A percentile compares a stretch with the other conserved stretches of the same genome.
Conservation (phyloP, 2,329 filamentous ascomycete genomes). For the Pyrenophora teres region DNA sequence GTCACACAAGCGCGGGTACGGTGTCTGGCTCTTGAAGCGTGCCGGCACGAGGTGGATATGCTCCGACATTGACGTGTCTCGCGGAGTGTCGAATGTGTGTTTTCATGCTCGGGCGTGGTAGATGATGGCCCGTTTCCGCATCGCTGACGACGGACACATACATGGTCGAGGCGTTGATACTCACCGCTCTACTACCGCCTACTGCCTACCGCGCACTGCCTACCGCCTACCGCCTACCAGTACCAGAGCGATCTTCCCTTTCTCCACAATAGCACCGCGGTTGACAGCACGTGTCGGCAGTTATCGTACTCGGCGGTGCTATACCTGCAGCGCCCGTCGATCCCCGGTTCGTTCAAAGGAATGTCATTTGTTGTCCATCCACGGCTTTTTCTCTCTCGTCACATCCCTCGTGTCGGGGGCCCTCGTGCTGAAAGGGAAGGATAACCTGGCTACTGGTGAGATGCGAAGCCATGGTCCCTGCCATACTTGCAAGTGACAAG, state of each 20-base stretch:
- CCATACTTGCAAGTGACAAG: slow-evolving; percentile 10
- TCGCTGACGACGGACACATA: neutral
- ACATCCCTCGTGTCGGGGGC: slow-evolving; percentile 9
- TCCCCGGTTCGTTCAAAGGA: slow-evolving; percentile 3
- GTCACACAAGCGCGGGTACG: slow-evolving; percentile 15
- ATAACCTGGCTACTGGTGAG: slow-evolving; percentile 14
- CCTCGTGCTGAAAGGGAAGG: slow-evolving; percentile 6
- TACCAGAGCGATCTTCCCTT: slow-evolving; percentile 8
- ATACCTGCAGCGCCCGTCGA: slow-evolving; percentile 8
- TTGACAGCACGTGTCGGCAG: slow-evolving; percentile 8
- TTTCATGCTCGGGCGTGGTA: slow-evolving; percentile 3
- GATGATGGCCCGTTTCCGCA: neutral
- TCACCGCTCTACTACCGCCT: slow-evolving; percentile 10
- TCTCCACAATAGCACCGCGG: slow-evolving; percentile 21
- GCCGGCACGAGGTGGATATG: slow-evolving; percentile 9
- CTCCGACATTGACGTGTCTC: slow-evolving; percentile 27
- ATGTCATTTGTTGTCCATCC: neutral
- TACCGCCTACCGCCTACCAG: too few relatives aligned
- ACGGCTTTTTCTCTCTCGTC: slow-evolving; percentile 5
- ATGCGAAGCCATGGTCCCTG: slow-evolving; percentile 14
- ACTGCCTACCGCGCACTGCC: neutral
- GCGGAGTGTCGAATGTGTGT: slow-evolving; percentile 5
- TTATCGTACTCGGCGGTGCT: neutral
- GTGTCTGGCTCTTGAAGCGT: slow-evolving; percentile 13
- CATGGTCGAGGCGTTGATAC: slow-evolving; percentile 5